phyloP scores from a whole-genome alignment of 805 yeast species.

The Hanseniaspora pseudoguilliermondii region DNA sequence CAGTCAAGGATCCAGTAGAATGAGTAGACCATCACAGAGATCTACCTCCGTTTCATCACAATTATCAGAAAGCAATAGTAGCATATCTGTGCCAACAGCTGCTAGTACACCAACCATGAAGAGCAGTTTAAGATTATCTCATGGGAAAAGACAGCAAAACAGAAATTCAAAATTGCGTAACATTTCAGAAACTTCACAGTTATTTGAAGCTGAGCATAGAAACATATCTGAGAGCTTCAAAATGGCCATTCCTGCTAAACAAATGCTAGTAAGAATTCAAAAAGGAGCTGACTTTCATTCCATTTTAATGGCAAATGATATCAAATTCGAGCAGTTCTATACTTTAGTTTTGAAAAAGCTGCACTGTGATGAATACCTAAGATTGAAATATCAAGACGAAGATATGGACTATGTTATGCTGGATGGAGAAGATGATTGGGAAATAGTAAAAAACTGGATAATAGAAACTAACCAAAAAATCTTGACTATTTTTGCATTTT shows the following conservation, averaged over 20 bases:
- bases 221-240: constrained; percentile 32
- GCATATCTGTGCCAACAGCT: neutral
- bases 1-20: neutral
- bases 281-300: constrained; percentile 46
- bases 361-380: constrained; percentile 31
- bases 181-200: neutral
- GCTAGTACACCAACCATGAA: neutral
- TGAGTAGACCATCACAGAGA: constrained; percentile 6
- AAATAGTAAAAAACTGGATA: constrained; percentile 63
- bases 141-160: neutral
- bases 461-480: constrained; percentile 39
- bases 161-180: constrained; percentile 10
- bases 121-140: neutral
- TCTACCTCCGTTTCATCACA: constrained; percentile 7
- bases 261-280: constrained; percentile 31
- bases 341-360: constrained; percentile 47
- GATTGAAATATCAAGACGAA: constrained; percentile 78
- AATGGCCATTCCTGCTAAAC: constrained; percentile 28
- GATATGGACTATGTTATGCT: constrained; percentile 87
- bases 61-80: neutral
- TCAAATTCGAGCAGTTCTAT: constrained; percentile 40
- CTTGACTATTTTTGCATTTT: constrained; percentile 32
- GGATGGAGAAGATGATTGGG: constrained; percentile 79
- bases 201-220: constrained; percentile 27
- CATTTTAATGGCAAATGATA: constrained; percentile 45